Conservation (phyloP, 495 filamentous ascomycete genomes). For the Elasticomyces elasticus region DNA sequence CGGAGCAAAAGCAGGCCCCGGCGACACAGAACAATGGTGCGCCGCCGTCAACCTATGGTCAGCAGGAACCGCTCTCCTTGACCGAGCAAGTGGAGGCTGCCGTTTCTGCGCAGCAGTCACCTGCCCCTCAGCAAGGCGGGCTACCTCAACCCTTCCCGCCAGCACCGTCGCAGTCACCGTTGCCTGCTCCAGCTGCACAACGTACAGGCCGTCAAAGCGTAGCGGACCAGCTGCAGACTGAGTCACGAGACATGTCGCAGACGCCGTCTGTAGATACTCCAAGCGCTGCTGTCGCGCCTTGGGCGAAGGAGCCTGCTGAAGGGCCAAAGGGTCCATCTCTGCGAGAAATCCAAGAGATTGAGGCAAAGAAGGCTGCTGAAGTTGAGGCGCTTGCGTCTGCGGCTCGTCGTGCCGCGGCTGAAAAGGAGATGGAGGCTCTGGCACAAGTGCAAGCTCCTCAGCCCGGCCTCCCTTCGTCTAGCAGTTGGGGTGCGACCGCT, state of each 20-base stretch:
- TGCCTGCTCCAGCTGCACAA: constrained; percentile 80
- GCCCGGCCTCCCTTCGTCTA: constrained; percentile 73
- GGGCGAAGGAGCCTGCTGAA: constrained; percentile 78
- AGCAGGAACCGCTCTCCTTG: constrained; percentile 47
- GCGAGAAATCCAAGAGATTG: constrained; percentile 93
- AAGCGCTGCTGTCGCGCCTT: constrained; percentile 62
- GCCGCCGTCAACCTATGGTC: constrained; percentile 5
- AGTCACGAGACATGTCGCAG: constrained; percentile 62
- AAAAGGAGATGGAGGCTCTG: constrained; percentile 73
- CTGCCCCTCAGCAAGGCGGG: constrained; percentile 42
- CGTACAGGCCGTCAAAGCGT: constrained; percentile 65
- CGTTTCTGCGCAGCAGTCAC: constrained; percentile 54
- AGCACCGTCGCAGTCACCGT: constrained; percentile 61
- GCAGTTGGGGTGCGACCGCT: constrained; percentile 71
- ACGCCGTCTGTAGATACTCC: constrained; percentile 46
- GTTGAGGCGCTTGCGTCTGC: constrained; percentile 75
- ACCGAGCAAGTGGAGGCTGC: constrained; percentile 86
- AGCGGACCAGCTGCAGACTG: constrained; percentile 65
- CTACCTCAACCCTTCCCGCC: constrained; percentile 75
- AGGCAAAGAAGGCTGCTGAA: constrained; percentile 88
- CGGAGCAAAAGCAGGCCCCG: constrained; percentile 6
- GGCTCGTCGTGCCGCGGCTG: constrained; percentile 62
- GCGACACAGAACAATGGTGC: constrained; percentile 16
- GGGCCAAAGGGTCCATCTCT: constrained; percentile 79
- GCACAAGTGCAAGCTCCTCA: constrained; percentile 42